Base-by-base conservation (phyloP, 805 yeast species). In the Pichia pseudocactophila region DNA sequence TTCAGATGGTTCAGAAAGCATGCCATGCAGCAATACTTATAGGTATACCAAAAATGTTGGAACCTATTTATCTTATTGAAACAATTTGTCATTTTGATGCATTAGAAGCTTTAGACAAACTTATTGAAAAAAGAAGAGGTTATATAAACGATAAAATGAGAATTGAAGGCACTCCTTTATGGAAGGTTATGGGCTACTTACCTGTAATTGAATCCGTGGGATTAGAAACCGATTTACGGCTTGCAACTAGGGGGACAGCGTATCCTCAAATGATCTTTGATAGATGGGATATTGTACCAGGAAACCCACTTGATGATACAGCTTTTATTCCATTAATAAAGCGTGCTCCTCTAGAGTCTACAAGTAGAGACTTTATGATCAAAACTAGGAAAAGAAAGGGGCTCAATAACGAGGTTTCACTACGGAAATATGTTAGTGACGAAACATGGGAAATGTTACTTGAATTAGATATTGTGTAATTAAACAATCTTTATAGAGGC, bases 181-280 rank as follows among this genome's bases (percentile, higher is more conserved):
- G 69, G 52, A 70, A 66, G 45, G 64, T 87, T 0, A 63, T 63
- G 32, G 96, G 89, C 0, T 62, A 59, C 26, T 64, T 92, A 0
- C 98, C 98, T 0, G 92, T 85, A 1, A 83, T 92, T 37, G 98
- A 92, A 49, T 82, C 96, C 2, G 66, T 82, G 41, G 98, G 97
- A 0, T 69, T 92, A 37, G 96, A 86, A 55, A 78, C 95, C 0
- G 98, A 92, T 58, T 63, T 92, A 27, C 63, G 96, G 48, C 60
- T 86, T 11, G 73, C 79, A 11, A 78, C 95, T 0, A 79, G 77
- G 48, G 96, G 96, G 4, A 81, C 76, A 52, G 89, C 92, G 0
- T 70, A 76, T 68, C 76, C 87, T 36, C 75, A 75, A 37, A 57
- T 82, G 47, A 72, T 71, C 37, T 86, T 85, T 59, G 70, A 71